These are phyloP conservation scores for Pythium volutum DNA, from an alignment of 352 stramenopile genomes.

Conservation along the genomic window DNA sequence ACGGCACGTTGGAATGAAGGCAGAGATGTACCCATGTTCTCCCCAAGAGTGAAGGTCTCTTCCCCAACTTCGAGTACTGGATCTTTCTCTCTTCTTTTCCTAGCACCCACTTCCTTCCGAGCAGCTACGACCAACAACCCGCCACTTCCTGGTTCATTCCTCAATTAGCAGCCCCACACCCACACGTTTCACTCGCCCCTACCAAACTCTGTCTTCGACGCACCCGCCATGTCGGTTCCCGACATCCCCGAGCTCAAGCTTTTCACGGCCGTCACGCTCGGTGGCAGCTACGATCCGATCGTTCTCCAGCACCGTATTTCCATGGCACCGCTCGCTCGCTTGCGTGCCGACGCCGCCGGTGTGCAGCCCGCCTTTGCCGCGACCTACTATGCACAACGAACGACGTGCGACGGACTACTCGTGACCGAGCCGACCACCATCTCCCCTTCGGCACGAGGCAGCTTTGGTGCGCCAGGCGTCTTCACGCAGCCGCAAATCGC, in stretches of 20 bases:
- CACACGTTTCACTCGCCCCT: background rate
- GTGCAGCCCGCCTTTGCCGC: slow-evolving; percentile 15
- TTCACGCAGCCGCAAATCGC: slow-evolving; percentile 31
- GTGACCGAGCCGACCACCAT: slow-evolving; percentile 38
- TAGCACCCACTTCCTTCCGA: background rate
- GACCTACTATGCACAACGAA: slow-evolving; percentile 37
- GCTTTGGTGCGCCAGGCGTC: slow-evolving; percentile 29
- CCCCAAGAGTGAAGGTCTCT: background rate
- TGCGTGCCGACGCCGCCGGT: slow-evolving; percentile 10
- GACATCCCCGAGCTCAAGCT: slow-evolving; percentile 7
- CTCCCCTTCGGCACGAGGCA: slow-evolving; percentile 5
- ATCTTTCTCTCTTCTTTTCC: too few relatives aligned
- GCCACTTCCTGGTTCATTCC: background rate
- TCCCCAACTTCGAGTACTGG: too few relatives aligned
- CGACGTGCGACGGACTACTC: slow-evolving; percentile 29
- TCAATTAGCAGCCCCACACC: background rate
- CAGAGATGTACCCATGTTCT: slow-evolving; percentile 32
- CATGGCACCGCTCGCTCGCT: slow-evolving; percentile 33
- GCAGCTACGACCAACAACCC: background rate
- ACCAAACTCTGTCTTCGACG: background rate
- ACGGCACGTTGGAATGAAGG: background rate
- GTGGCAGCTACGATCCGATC: slow-evolving; percentile 17
- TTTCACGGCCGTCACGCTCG: slow-evolving; percentile 25
- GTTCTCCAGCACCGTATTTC: slow-evolving; percentile 35
- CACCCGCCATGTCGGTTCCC: background rate